A percentile compares a stretch with the other conserved stretches of the same genome.
These are phyloP conservation scores for Cytospora piceicola DNA, from an alignment of 2,329 filamentous ascomycete species.

Conservation along the genomic window DNA sequence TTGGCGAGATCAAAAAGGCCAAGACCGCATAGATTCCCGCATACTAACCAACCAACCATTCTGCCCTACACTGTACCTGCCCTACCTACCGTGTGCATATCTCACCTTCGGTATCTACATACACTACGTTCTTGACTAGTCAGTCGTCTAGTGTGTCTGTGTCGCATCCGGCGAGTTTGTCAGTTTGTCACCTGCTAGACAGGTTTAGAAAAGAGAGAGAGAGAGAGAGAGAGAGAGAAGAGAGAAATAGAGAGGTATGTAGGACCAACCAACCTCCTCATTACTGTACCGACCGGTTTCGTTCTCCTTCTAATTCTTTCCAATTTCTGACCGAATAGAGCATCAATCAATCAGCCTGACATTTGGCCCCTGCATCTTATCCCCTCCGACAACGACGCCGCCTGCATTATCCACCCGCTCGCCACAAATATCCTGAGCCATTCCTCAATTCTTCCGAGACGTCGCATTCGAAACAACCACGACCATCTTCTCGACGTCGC, in stretches of 20 bases:
- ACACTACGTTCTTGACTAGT: conserved; percentile 20
- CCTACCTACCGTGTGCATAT: no score
- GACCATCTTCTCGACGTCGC: neutral
- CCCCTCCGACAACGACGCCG: neutral
- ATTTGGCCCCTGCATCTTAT: neutral
- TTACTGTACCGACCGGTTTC: neutral
- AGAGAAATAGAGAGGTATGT: neutral
- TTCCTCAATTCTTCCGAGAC: neutral
- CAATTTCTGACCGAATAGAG: neutral
- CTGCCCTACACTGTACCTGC: no score
- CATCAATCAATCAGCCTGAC: neutral
- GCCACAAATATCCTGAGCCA: conserved; percentile 1
- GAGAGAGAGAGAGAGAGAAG: no score
- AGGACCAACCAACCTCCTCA: neutral
- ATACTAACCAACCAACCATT: no score
- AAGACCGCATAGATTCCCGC: conserved; percentile 22
- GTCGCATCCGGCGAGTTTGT: neutral
- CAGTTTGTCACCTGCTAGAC: neutral
- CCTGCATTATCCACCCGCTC: neutral
- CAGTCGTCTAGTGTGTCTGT: neutral
- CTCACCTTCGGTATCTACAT: neutral
- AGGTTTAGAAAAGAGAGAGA: no score
- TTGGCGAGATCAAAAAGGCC: conserved; percentile 16
- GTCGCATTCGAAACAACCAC: conserved; percentile 1
- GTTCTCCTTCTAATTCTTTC: neutral